Percentiles rank a stretch among this genome's conserved stretches.
These are phyloP conservation scores for Antitrichia curtipendula DNA, from an alignment of 225 moss, liverwort and hornwort species.

Conservation along the genomic window DNA sequence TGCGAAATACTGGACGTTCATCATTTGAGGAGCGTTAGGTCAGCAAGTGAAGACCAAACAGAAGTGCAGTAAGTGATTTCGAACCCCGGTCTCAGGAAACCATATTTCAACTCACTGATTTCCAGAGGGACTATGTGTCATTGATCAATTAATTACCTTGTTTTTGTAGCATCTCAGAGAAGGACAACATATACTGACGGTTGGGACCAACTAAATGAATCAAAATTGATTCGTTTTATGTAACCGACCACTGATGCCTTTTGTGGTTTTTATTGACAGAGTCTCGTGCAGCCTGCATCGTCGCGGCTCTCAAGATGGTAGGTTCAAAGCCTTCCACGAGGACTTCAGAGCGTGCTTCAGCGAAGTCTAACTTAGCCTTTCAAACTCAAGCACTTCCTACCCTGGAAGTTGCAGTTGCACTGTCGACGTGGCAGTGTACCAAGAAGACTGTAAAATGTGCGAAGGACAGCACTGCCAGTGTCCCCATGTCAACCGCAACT, in stretches of 20 bases:
- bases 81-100: neutral
- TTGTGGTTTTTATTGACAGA: neutral
- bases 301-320: neutral
- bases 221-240: neutral
- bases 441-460: too few species aligned
- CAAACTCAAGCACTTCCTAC: neutral
- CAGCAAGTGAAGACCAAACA: neutral
- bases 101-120: too few species aligned
- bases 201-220: neutral
- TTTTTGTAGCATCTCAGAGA: neutral
- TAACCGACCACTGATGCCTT: neutral
- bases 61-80: neutral
- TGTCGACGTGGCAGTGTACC: neutral
- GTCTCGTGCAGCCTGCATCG: neutral
- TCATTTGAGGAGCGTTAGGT: neutral
- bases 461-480: neutral
- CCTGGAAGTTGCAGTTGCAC: neutral
- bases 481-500: too few species aligned
- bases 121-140: neutral
- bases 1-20: neutral
- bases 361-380: neutral
- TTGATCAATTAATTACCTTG: neutral
- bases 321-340: neutral
- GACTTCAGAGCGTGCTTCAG: neutral
- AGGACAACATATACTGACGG: neutral